Evolutionary conservation across 2,329 filamentous ascomycete species (phyloP).

Genomic region (Diaporthe humulicola): DNA sequence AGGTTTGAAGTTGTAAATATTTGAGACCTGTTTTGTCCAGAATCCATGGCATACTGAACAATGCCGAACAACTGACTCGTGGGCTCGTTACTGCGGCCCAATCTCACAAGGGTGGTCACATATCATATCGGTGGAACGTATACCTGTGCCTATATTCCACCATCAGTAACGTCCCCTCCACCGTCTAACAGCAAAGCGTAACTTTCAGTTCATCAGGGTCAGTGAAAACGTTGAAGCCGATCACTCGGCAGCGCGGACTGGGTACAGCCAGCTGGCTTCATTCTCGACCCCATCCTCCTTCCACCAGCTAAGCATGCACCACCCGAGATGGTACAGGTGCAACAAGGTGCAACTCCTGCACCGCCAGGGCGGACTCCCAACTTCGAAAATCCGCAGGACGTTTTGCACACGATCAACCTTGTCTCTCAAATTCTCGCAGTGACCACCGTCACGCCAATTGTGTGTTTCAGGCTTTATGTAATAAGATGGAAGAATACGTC

Average conservation of each 20-base stretch:
- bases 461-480: slow-evolving; percentile 28
- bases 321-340: background rate
- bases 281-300: background rate
- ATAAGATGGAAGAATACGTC: slow-evolving; percentile 8
- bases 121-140: background rate
- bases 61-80: background rate
- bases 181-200: background rate
- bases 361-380: slow-evolving; percentile 26
- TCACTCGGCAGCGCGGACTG: background rate
- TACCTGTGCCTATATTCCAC: background rate
- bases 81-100: slow-evolving; percentile 9
- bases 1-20: background rate
- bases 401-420: slow-evolving; percentile 33
- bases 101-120: background rate
- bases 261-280: background rate
- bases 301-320: slow-evolving; percentile 1
- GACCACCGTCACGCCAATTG: slow-evolving; percentile 17
- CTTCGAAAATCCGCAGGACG: slow-evolving; percentile 29
- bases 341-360: slow-evolving; percentile 33
- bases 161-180: background rate
- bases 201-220: background rate
- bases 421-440: slow-evolving; percentile 31
- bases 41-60: background rate
- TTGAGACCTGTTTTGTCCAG: background rate
- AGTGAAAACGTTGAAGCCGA: background rate